These are phyloP conservation scores for Nitzschia sp. DNA, from an alignment of 108 stramenopile genomes.

Conservation along the genomic window DNA sequence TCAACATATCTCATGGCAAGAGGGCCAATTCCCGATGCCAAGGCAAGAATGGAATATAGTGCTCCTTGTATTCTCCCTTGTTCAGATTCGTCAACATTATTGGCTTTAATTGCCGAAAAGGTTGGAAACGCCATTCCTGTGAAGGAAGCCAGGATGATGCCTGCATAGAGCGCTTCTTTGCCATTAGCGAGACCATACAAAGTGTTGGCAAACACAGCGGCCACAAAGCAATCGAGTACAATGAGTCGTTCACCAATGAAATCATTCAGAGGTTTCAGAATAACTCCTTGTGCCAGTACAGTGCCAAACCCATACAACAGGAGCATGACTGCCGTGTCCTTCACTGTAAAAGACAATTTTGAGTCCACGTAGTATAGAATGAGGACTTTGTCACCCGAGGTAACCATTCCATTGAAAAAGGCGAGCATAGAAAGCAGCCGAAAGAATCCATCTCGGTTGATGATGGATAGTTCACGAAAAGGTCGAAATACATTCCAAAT, in stretches of 20 bases:
- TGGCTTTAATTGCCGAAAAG: slow-evolving; percentile 83
- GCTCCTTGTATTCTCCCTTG: slow-evolving; percentile 90
- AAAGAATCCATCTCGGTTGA: slow-evolving; percentile 77
- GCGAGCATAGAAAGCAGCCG: slow-evolving; percentile 70
- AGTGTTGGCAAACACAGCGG: slow-evolving; percentile 43
- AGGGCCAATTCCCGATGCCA: slow-evolving; percentile 80
- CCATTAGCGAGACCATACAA: slow-evolving; percentile 67
- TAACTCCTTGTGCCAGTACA: slow-evolving; percentile 64
- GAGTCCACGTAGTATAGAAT: slow-evolving; percentile 82
- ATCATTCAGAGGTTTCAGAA: slow-evolving; percentile 73
- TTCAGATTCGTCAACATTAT: slow-evolving; percentile 75
- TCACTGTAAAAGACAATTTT: slow-evolving; percentile 52
- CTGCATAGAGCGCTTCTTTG: slow-evolving; percentile 62
- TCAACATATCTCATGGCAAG: slow-evolving; percentile 61
- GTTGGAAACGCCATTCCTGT: slow-evolving; percentile 80
- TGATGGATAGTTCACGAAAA: slow-evolving; percentile 65
- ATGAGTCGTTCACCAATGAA: slow-evolving; percentile 67
- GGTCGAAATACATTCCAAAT: slow-evolving; percentile 43
- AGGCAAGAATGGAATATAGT: slow-evolving; percentile 67
- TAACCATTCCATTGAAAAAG: slow-evolving; percentile 74
- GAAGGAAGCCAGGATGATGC: slow-evolving; percentile 47
- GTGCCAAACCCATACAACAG: slow-evolving; percentile 62
- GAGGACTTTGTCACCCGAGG: slow-evolving; percentile 67
- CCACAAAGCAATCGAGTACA: slow-evolving; percentile 55
- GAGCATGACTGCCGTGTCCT: slow-evolving; percentile 69